A percentile compares a stretch with the other conserved stretches of the same genome.
Conservation (phyloP, 2,329 filamentous ascomycete genomes). For the Beauveria bassiana region DNA sequence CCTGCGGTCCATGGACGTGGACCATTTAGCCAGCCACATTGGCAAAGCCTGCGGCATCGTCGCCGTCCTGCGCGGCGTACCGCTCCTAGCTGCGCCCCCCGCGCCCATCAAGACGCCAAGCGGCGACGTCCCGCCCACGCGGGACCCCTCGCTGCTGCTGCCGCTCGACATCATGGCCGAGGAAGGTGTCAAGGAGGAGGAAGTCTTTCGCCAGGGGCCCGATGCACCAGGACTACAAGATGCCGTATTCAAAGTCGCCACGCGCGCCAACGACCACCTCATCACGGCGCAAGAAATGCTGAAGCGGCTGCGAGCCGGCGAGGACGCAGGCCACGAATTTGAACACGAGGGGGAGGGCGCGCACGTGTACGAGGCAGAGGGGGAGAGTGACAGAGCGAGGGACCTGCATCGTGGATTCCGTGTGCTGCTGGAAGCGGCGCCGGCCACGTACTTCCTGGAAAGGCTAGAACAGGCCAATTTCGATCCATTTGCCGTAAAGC, state of each 20-base stretch:
- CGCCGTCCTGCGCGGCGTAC: conserved; percentile 78
- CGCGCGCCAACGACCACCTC: conserved; percentile 88
- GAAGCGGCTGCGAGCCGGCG: conserved; percentile 64
- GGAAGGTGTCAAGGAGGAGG: conserved; percentile 73
- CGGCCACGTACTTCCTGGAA: conserved; percentile 71
- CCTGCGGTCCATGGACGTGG: conserved; percentile 72
- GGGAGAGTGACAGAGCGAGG: conserved; percentile 27
- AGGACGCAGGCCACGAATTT: conserved; percentile 75
- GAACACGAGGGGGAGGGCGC: conserved; percentile 78
- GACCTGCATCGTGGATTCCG: conserved; percentile 60
- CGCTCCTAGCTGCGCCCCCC: conserved; percentile 71
- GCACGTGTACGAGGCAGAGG: conserved; percentile 37
- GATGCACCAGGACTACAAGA: conserved; percentile 76
- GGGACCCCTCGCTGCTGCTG: conserved; percentile 57
- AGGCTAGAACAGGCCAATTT: conserved; percentile 76
- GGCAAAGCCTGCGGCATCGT: conserved; percentile 89
- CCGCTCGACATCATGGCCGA: conserved; percentile 88
- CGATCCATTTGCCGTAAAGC: conserved; percentile 64
- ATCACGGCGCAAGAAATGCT: conserved; percentile 93
- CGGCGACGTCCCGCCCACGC: conserved; percentile 30
- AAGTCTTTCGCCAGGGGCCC: conserved; percentile 74
- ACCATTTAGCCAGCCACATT: conserved; percentile 90
- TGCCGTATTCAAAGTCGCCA: conserved; percentile 86
- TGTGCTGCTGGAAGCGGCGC: conserved; percentile 71
- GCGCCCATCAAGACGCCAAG: conserved; percentile 37